phyloP scores from a whole-genome alignment of 257 asterid genomes.

The Gentiana macrophylla region DNA sequence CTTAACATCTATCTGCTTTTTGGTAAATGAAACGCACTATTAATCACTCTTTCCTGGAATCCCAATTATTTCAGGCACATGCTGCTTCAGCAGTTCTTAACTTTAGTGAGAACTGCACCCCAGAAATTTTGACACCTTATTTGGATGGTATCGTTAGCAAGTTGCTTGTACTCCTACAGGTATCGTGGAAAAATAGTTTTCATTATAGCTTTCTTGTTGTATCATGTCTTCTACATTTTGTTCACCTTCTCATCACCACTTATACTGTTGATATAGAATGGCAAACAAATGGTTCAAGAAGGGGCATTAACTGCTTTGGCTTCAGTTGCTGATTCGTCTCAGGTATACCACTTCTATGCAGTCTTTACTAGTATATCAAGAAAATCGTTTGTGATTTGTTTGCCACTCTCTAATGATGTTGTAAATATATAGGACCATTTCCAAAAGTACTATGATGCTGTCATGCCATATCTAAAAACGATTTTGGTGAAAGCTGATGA shows the following conservation, averaged over 20 bases:
- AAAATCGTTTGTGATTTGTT: neutral
- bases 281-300: constrained; percentile 98
- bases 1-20: no score
- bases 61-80: constrained; percentile 58
- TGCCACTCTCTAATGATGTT: constrained; percentile 10
- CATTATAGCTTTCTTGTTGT: neutral
- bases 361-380: neutral
- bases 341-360: constrained; percentile 29
- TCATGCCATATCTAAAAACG: constrained; percentile 86
- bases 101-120: constrained; percentile 91
- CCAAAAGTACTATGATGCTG: constrained; percentile 81
- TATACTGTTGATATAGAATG: constrained; percentile 41
- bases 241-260: neutral
- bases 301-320: constrained; percentile 95
- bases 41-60: no score
- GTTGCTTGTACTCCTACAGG: constrained; percentile 81
- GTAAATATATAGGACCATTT: constrained; percentile 49
- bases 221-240: neutral
- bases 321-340: constrained; percentile 97
- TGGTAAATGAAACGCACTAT: no score
- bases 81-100: constrained; percentile 94
- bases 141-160: constrained; percentile 79
- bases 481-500: constrained; percentile 80
- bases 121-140: constrained; percentile 76
- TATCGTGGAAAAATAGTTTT: constrained; percentile 13